Conservation (phyloP, 805 yeast genomes). For the Monosporozyma servazzii region DNA sequence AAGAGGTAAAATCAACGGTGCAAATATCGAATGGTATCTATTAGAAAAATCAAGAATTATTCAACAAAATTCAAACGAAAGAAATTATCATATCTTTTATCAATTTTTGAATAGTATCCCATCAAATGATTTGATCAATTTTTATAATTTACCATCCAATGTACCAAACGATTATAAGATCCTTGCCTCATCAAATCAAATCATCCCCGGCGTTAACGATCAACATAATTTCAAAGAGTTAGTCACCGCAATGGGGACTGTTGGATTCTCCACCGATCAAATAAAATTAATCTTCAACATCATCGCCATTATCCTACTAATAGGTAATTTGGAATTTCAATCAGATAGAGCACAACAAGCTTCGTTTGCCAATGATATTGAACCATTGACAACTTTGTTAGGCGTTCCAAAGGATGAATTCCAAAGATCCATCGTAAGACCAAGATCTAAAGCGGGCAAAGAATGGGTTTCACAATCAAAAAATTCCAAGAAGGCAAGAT, state of each 20-base stretch:
- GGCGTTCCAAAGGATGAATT: constrained; percentile 49
- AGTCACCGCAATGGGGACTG: constrained; percentile 54
- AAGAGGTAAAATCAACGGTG: constrained; percentile 66
- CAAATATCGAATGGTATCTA: constrained; percentile 89
- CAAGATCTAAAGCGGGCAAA: constrained; percentile 84
- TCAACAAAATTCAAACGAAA: constrained; percentile 60
- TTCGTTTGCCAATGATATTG: constrained; percentile 39
- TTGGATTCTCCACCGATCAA: constrained; percentile 57
- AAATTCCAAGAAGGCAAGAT: constrained; percentile 69
- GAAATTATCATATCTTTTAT: constrained; percentile 91
- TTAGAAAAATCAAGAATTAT: constrained; percentile 91
- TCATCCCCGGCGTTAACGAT: constrained; percentile 73
- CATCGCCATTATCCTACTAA: constrained; percentile 67
- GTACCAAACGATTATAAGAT: constrained; percentile 32
- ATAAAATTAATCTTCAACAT: constrained; percentile 50
- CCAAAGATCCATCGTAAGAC: constrained; percentile 54
- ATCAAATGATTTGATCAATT: constrained; percentile 29
- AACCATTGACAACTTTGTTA: constrained; percentile 47
- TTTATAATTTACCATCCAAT: constrained; percentile 35
- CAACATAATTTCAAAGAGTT: constrained; percentile 54
- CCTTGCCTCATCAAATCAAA: constrained; percentile 44
- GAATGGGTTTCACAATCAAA: constrained; percentile 77
- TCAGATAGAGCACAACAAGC: constrained; percentile 74
- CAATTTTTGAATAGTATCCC: constrained; percentile 68
- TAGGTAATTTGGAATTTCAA: constrained; percentile 75